phyloP scores from a whole-genome alignment of 192 early-diverging fungal genomes.

The Phlyctochytrium bullatum region DNA sequence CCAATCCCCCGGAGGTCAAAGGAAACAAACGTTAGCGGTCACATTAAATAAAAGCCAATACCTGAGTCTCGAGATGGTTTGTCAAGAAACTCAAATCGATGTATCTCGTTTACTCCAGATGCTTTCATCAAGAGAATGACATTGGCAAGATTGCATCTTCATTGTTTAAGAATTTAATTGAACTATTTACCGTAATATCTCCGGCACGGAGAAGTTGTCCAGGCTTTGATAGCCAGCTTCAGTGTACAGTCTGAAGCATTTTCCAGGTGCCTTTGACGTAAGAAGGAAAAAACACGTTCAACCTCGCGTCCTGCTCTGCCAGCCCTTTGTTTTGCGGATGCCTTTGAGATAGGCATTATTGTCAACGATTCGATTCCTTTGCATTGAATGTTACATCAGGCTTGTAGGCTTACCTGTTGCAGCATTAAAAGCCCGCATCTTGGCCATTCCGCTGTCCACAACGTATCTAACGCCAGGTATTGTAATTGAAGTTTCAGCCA shows the following conservation, averaged over 20 bases:
- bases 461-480: constrained; percentile 94
- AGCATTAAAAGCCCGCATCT: constrained; percentile 85
- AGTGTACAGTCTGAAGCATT: constrained; percentile 91
- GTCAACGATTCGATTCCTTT: constrained; percentile 73
- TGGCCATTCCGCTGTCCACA: constrained; percentile 89
- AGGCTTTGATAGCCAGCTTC: constrained; percentile 75
- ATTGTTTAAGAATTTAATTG: neutral
- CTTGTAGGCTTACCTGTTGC: constrained; percentile 60
- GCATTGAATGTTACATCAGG: neutral
- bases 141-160: constrained; percentile 75
- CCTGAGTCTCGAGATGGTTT: constrained; percentile 67
- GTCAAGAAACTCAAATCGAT: constrained; percentile 95
- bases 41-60: neutral
- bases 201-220: constrained; percentile 79
- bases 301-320: constrained; percentile 97
- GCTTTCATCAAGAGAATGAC: constrained; percentile 89
- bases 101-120: constrained; percentile 83
- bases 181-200: constrained; percentile 73
- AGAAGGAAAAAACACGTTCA: constrained; percentile 3
- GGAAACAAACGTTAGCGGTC: constrained; percentile 7
- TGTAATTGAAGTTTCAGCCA: constrained; percentile 98
- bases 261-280: constrained; percentile 65
- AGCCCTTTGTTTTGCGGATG: constrained; percentile 83
- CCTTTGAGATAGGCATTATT: constrained; percentile 86
- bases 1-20: too few relatives aligned